phyloP scores from a whole-genome alignment of 75 land plant genomes.

The Sequoiadendron giganteum region DNA sequence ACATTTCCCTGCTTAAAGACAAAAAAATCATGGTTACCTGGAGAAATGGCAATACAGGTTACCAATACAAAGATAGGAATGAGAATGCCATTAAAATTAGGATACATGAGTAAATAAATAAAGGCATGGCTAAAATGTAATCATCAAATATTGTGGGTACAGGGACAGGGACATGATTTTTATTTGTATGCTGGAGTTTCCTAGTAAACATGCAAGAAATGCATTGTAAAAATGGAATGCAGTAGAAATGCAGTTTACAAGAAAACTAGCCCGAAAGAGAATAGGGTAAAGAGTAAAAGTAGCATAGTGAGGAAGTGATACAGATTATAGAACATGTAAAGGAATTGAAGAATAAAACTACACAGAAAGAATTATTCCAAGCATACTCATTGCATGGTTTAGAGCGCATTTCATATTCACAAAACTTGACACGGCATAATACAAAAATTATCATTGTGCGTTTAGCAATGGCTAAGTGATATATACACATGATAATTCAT shows the following conservation, averaged over 20 bases:
- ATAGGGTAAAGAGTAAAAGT: not conserved
- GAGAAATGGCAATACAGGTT: too few relatives aligned
- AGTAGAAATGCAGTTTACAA: not conserved
- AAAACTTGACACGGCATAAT: not conserved
- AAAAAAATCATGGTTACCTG: not conserved
- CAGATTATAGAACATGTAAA: not conserved
- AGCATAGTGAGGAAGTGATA: not conserved
- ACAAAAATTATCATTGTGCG: not conserved
- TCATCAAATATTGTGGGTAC: too few relatives aligned
- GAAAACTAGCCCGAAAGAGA: not conserved
- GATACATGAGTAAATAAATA: too few relatives aligned
- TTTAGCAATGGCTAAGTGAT: not conserved
- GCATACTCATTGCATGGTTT: not conserved
- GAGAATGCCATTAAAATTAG: too few relatives aligned
- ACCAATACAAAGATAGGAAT: too few relatives aligned
- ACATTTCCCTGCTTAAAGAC: not conserved
- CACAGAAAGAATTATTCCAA: not conserved
- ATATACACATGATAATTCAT: not conserved
- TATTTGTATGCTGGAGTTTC: too few relatives aligned
- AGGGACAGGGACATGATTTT: too few relatives aligned
- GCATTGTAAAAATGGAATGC: not conserved
- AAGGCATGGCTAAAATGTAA: too few relatives aligned
- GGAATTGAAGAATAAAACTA: not conserved
- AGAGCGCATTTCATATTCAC: not conserved
- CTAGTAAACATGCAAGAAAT: too few relatives aligned